These are phyloP conservation scores for Plasmodium vivax DNA, from an alignment of 169 alveolate genomes.

Conservation along the genomic window DNA sequence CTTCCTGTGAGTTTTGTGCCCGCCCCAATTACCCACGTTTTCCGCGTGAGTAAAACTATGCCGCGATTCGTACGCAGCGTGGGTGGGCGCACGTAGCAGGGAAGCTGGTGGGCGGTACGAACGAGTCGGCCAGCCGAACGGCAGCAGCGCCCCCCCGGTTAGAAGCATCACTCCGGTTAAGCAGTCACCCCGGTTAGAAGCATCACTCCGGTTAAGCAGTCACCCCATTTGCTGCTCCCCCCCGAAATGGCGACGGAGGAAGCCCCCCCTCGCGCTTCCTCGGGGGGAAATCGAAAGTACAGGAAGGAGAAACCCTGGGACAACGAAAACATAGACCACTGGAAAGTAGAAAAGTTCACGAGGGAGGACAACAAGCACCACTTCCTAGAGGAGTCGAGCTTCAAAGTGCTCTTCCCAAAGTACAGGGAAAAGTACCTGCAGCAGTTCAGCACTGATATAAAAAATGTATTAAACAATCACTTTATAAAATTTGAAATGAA, in stretches of 20 bases:
- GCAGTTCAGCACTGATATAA: constrained; percentile 96
- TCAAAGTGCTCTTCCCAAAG: constrained; percentile 97
- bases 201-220: background rate
- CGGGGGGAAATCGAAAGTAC: constrained; percentile 88
- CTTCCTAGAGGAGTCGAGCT: constrained; percentile 96
- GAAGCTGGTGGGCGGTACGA: background rate
- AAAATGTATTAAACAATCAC: constrained; percentile 85
- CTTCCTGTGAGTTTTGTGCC: background rate
- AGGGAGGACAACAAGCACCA: constrained; percentile 85
- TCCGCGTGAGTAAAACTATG: background rate
- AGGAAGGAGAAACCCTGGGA: constrained; percentile 99
- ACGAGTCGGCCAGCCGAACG: background rate
- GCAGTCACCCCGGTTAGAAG: background rate
- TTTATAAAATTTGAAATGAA: constrained; percentile 96
- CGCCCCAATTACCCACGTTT: background rate
- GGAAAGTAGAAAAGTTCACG: constrained; percentile 95
- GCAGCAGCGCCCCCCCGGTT: background rate
- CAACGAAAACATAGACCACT: constrained; percentile 97
- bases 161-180: background rate
- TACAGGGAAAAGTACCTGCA: constrained; percentile 98
- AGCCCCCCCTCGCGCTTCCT: background rate
- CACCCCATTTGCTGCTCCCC: background rate
- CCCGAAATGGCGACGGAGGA: background rate
- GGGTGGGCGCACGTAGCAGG: background rate
- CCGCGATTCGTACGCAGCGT: background rate